Evolutionary conservation across 192 early-diverging fungal species (phyloP).

Genomic region (Spizellomyces sp.): DNA sequence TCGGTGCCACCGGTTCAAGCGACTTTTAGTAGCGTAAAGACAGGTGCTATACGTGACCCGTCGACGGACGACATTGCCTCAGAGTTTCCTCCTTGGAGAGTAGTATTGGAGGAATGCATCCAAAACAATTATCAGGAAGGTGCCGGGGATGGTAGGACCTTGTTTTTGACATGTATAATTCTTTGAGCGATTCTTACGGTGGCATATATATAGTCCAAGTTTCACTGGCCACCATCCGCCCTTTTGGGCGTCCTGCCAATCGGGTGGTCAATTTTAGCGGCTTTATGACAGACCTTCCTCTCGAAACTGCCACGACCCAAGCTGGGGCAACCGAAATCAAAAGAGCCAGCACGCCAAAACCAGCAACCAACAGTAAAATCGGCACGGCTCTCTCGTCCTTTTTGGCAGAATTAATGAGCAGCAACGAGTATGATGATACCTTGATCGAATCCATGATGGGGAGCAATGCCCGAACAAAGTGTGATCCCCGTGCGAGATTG

Average conservation of each 20-base stretch:
- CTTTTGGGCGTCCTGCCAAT: constrained; percentile 6
- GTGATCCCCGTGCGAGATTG: no score
- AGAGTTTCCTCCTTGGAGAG: not conserved
- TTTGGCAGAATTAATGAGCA: not conserved
- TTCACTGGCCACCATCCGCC: constrained; percentile 3
- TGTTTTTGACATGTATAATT: not conserved
- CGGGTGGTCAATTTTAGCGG: constrained; percentile 2
- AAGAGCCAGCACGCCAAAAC: not conserved
- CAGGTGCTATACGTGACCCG: no score
- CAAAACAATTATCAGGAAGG: not conserved
- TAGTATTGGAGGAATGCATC: not conserved
- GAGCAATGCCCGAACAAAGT: not conserved
- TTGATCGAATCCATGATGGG: not conserved
- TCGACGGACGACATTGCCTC: no score
- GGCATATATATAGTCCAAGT: not conserved
- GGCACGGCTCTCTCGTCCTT: constrained; percentile 2
- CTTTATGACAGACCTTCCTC: not conserved
- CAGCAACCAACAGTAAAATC: not conserved
- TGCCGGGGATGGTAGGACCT: not conserved
- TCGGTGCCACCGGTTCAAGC: no score
- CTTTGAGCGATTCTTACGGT: not conserved
- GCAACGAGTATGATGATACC: not conserved
- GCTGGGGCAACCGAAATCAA: not conserved
- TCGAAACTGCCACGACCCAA: not conserved
- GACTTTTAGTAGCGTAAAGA: no score